A percentile compares a stretch with the other conserved stretches of the same genome.
These are phyloP conservation scores for Lotmaria passim DNA, from an alignment of 208 protist species.

Conservation along the genomic window DNA sequence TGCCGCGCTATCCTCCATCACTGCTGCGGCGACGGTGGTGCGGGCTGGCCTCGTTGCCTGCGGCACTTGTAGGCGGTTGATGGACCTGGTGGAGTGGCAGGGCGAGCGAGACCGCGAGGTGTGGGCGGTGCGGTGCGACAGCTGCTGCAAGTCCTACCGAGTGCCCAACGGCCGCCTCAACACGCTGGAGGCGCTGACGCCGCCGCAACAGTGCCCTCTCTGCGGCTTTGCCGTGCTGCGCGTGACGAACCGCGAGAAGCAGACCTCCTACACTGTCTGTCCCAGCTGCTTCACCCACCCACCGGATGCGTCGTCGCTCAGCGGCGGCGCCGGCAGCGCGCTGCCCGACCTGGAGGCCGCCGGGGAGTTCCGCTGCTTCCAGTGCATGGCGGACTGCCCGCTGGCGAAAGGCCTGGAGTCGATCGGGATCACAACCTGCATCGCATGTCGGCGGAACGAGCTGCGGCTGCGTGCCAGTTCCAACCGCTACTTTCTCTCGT, in stretches of 20 bases:
- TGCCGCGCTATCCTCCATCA: neutral
- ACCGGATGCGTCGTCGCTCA: conserved; percentile 32
- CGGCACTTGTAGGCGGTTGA: conserved; percentile 49
- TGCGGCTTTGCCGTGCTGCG: conserved; percentile 73
- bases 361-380: conserved; percentile 86
- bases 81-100: conserved; percentile 66
- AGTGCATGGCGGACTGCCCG: conserved; percentile 79
- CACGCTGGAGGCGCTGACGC: conserved; percentile 38
- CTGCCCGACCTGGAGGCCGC: conserved; percentile 42
- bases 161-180: conserved; percentile 68
- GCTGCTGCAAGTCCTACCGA: conserved; percentile 51
- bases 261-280: conserved; percentile 79
- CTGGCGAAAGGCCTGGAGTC: conserved; percentile 71
- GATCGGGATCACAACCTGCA: conserved; percentile 66
- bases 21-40: conserved; percentile 33
- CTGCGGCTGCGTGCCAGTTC: conserved; percentile 62
- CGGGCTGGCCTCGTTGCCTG: conserved; percentile 42
- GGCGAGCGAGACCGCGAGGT: conserved; percentile 47
- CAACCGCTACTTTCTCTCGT: conserved; percentile 59
- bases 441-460: conserved; percentile 64
- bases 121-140: conserved; percentile 52
- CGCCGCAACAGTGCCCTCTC: conserved; percentile 56
- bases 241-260: conserved; percentile 72
- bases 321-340: neutral
- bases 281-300: conserved; percentile 80